phyloP scores from a whole-genome alignment of 2,329 filamentous ascomycete species.

The Ascochyta clinopodiicola region DNA sequence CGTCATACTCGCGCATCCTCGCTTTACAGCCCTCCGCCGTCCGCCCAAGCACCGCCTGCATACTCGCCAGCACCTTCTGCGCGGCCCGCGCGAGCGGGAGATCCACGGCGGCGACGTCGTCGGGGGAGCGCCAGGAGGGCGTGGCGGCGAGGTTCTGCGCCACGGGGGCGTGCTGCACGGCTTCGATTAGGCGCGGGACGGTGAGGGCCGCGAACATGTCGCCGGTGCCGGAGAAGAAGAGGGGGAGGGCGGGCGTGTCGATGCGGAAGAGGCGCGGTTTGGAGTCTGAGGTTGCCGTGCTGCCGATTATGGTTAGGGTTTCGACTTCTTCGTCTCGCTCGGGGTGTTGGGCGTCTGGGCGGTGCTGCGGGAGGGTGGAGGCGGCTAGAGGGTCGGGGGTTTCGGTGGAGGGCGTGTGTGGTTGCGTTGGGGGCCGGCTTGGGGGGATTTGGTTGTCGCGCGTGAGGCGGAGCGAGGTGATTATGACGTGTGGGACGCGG shows the following conservation, averaged over 20 bases:
- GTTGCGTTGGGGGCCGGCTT: slow-evolving; percentile 42
- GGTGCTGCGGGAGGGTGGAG: not conserved
- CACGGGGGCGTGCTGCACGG: slow-evolving; percentile 60
- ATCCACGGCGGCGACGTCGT: slow-evolving; percentile 71
- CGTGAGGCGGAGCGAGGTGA: slow-evolving; percentile 83
- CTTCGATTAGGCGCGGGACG: slow-evolving; percentile 85
- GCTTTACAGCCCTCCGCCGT: slow-evolving; percentile 71
- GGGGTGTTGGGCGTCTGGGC: not conserved
- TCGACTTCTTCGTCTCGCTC: slow-evolving; percentile 24
- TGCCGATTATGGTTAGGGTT: slow-evolving; percentile 76
- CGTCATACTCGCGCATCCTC: slow-evolving; percentile 61
- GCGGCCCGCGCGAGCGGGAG: slow-evolving; percentile 83
- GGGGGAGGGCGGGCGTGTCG: slow-evolving; percentile 83
- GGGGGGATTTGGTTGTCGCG: slow-evolving; percentile 56
- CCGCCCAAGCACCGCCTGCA: slow-evolving; percentile 81
- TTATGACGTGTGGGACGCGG: slow-evolving; percentile 83
- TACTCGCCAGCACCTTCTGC: slow-evolving; percentile 87
- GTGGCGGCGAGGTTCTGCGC: slow-evolving; percentile 56
- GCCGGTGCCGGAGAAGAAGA: slow-evolving; percentile 95
- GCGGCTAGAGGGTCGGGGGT: not conserved
- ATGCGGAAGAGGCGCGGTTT: slow-evolving; percentile 86
- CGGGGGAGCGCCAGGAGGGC: slow-evolving; percentile 76
- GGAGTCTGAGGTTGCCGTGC: slow-evolving; percentile 69
- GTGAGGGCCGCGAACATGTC: slow-evolving; percentile 98
- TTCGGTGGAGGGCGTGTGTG: slow-evolving; percentile 28